These are phyloP conservation scores for Solanum hybrid DNA, from an alignment of 305 asterid species.

Conservation along the genomic window DNA sequence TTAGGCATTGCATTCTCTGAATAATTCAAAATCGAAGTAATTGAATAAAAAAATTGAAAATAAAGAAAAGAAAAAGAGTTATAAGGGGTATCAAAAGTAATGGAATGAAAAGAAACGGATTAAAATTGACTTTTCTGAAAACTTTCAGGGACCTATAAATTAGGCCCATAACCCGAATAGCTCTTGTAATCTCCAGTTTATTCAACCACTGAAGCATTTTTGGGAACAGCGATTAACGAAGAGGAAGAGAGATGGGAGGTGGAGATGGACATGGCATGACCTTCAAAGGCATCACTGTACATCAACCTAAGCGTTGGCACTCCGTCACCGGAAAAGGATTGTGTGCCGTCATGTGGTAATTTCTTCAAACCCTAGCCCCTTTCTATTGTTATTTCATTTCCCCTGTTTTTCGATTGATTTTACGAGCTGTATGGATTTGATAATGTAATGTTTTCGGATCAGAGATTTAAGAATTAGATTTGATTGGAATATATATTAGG, in stretches of 20 bases:
- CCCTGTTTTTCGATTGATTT: background rate
- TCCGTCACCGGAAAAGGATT: conserved; percentile 83
- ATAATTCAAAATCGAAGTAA: background rate
- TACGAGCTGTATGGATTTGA: background rate
- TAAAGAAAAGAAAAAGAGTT: background rate
- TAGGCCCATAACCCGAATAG: background rate
- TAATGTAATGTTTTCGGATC: background rate
- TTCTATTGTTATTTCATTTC: background rate
- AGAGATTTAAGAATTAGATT: background rate
- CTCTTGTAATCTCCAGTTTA: background rate
- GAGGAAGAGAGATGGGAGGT: conserved; percentile 30
- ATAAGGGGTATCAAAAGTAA: background rate
- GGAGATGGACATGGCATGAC: conserved; percentile 63
- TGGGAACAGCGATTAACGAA: background rate
- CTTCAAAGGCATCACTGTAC: conserved; percentile 70
- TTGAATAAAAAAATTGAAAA: no score
- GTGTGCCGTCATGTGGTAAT: conserved; percentile 91
- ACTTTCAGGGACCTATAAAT: background rate
- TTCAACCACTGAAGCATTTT: background rate
- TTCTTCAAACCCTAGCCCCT: background rate
- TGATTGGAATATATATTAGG: background rate
- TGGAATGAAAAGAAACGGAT: background rate
- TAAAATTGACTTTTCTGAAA: background rate
- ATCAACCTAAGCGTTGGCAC: conserved; percentile 93
- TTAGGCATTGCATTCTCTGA: no score